Conservation (phyloP, 176 grass and related monocot genomes). For the Musa beccarii region DNA sequence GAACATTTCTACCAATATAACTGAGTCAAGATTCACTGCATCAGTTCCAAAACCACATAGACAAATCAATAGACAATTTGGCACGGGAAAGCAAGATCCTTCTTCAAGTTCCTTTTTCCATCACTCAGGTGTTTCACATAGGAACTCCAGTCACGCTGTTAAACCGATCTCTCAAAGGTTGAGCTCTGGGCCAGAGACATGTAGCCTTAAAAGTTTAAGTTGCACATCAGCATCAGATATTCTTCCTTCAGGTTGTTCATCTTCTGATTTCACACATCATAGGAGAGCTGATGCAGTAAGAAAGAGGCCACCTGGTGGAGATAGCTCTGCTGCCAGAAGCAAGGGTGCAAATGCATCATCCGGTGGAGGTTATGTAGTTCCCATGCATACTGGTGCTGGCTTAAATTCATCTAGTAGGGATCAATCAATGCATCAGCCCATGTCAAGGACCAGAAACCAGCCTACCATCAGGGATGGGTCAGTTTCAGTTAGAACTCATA, state of each 20-base stretch:
- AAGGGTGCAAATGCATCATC: slow-evolving; percentile 30
- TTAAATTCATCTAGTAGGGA: slow-evolving; percentile 29
- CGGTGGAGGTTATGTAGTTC: slow-evolving; percentile 27
- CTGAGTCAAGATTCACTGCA: slow-evolving; percentile 24
- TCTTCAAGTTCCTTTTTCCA: slow-evolving; percentile 26
- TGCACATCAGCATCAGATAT: slow-evolving; percentile 73
- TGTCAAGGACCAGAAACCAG: slow-evolving; percentile 8
- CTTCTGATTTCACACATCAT: slow-evolving; percentile 24
- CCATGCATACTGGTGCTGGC: slow-evolving; percentile 25
- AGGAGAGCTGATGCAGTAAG: slow-evolving; percentile 28
- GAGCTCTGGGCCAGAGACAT: slow-evolving; percentile 33
- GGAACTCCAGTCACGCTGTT: slow-evolving; percentile 12
- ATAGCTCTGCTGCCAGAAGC: slow-evolving; percentile 43
- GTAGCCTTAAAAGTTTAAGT: slow-evolving; percentile 44
- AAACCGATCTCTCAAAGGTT: slow-evolving; percentile 19
- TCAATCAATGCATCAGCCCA: slow-evolving; percentile 35
- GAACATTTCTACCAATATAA: slow-evolving; percentile 18
- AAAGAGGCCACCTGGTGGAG: slow-evolving; percentile 43
- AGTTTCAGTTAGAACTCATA: slow-evolving; percentile 27
- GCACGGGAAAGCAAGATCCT: slow-evolving; percentile 25
- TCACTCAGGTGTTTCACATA: slow-evolving; percentile 12
- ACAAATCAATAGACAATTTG: slow-evolving; percentile 33
- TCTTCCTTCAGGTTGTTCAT: slow-evolving; percentile 47
- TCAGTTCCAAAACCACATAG: slow-evolving; percentile 29
- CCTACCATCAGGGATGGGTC: slow-evolving; percentile 23